Base-by-base conservation (phyloP, 2,329 filamentous ascomycete species). In the Colletotrichum simmondsii region DNA sequence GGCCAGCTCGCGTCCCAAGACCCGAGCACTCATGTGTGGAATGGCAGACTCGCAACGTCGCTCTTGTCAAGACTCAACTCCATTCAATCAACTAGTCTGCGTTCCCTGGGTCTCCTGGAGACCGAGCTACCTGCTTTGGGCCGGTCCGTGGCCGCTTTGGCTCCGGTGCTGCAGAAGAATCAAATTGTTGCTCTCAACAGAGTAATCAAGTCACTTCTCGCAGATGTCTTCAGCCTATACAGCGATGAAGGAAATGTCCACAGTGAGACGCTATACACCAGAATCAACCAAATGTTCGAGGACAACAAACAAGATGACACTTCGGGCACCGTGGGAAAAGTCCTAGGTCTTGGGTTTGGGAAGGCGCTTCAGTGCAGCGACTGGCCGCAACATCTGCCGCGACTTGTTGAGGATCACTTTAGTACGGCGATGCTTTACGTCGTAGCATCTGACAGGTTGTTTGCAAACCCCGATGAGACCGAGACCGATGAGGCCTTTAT, bases 81-180 rank as follows among this genome's bases (percentile, higher is more conserved):
- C 1, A 80, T 91, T 22, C 82, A 83, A 14, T 83, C 86, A 28
- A 89, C 92, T 0, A 88, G 84, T 58, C 82, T 95, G 52, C 87
- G 87, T 58, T 89, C 91, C 54, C 82, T 95, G 60, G 86, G 88
- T 57, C 85, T 92, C 22, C 84, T 95, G 0, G 91, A 93, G 79
- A 84, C 86, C 1, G 93, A 95, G 77, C 82, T 94, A 62, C 90
- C 91, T 10, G 83, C 88, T 3, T 83, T 94, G 72, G 90, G 89
- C 11, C 85, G 86, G 57, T 87, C 90, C 68, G 76, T 93, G 30
- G 82, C 87, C 60, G 79, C 81, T 46, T 85, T 89, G 71, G 87
- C 86, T 66, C 77, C 82, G 37, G 81, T 89, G 30, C 80, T 92
- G 54, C 80, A 85, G 4, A 79, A 83, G 16, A 86, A 91, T 76